Evolutionary conservation across 768 basidiomycete genomes (phyloP).

Genomic region (Lactarius evosmus): DNA sequence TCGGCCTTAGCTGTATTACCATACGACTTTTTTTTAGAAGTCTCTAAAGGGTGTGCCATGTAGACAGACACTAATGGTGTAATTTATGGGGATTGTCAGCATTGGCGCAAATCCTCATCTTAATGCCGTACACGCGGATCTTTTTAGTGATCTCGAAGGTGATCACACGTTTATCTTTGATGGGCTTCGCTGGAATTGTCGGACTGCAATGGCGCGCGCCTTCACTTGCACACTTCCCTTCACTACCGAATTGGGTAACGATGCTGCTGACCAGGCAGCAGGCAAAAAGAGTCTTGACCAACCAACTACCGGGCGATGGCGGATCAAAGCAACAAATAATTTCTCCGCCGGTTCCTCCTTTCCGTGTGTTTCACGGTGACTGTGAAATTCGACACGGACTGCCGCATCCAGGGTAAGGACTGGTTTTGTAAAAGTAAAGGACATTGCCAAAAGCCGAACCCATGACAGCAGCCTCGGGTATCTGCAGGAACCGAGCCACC

Average conservation of each 20-base stretch:
- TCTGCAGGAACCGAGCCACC: neutral
- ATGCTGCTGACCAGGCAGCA: neutral
- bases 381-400: neutral
- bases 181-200: conserved; percentile 18
- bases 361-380: neutral
- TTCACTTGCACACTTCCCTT: conserved; percentile 7
- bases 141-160: conserved; percentile 12
- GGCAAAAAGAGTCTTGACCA: too few species aligned
- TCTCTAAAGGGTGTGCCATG: conserved; percentile 25
- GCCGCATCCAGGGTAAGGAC: neutral
- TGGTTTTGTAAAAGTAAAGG: neutral
- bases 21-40: conserved; percentile 26
- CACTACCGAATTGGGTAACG: conserved; percentile 4
- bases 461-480: neutral
- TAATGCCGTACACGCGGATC: conserved; percentile 11
- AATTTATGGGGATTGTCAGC: conserved; percentile 26
- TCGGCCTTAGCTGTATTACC: conserved; percentile 21
- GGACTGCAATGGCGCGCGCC: neutral
- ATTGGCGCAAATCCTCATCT: conserved; percentile 24
- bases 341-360: neutral
- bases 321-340: neutral
- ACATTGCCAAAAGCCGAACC: neutral
- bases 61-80: conserved; percentile 26
- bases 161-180: conserved; percentile 16
- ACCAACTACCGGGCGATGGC: neutral